Evolutionary conservation across 228 moss, liverwort and hornwort species (phyloP).

Genomic region (Sphagnum magellanicum): DNA sequence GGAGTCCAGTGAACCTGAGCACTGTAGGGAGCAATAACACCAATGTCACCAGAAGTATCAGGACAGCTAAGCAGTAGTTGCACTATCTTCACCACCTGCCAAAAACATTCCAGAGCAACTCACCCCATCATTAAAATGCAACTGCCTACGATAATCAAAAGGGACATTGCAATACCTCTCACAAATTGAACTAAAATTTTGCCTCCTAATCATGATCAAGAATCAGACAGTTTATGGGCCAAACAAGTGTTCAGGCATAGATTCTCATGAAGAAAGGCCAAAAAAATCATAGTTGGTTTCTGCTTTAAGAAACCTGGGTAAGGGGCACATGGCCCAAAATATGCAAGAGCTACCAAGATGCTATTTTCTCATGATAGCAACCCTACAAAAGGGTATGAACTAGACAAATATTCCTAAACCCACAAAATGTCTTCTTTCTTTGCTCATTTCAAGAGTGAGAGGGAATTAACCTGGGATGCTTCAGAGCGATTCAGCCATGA

Average conservation of each 20-base stretch:
- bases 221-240: neutral
- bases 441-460: neutral
- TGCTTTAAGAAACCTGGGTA: neutral
- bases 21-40: conserved; percentile 82
- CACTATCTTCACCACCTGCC: conserved; percentile 52
- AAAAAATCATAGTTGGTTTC: no score
- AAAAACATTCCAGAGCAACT: neutral
- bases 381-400: neutral
- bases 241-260: neutral
- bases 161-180: neutral
- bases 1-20: conserved; percentile 46
- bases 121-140: no score
- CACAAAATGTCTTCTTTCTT: neutral
- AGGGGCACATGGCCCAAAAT: neutral
- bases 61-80: conserved; percentile 29
- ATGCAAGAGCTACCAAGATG: neutral
- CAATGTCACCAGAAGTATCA: conserved; percentile 57
- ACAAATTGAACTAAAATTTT: neutral
- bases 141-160: no score
- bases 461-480: conserved; percentile 26
- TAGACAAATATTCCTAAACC: neutral
- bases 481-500: conserved; percentile 83
- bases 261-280: neutral
- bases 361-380: neutral
- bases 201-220: no score